Conservation (phyloP, 306 rosid genomes). For the Corylus avellana region DNA sequence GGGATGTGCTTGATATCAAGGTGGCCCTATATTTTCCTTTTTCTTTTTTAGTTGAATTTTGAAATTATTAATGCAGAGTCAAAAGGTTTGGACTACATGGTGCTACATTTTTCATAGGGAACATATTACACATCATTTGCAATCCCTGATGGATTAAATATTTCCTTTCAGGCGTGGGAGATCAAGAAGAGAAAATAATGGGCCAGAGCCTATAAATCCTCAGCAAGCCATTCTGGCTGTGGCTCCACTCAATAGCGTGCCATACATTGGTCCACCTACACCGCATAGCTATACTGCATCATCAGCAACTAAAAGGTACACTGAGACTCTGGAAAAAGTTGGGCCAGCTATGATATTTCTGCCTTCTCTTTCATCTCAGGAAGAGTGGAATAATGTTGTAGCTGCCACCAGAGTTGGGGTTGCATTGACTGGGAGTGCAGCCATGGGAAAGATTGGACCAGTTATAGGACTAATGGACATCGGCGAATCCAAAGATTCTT, state of each 20-base stretch:
- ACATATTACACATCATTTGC: background rate
- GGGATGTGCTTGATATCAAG: background rate
- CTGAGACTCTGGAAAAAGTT: slow-evolving; percentile 14
- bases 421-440: slow-evolving; percentile 48
- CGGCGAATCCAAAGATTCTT: slow-evolving; percentile 38
- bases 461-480: slow-evolving; percentile 42
- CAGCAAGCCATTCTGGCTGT: slow-evolving; percentile 14
- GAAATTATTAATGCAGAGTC: background rate
- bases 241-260: slow-evolving; percentile 22
- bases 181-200: background rate
- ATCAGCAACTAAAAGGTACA: background rate
- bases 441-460: slow-evolving; percentile 35
- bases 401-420: slow-evolving; percentile 35
- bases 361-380: slow-evolving; percentile 38
- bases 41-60: background rate
- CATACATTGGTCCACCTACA: slow-evolving; percentile 24
- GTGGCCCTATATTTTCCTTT: no score
- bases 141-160: background rate
- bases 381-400: slow-evolving; percentile 32
- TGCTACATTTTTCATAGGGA: background rate
- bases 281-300: slow-evolving; percentile 12
- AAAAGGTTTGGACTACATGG: background rate
- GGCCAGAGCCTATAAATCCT: slow-evolving; percentile 14
- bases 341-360: slow-evolving; percentile 38
- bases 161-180: slow-evolving; percentile 1